These are phyloP conservation scores for Bondarzewia mesenterica DNA, from an alignment of 1,284 basidiomycete genomes.

Conservation along the genomic window DNA sequence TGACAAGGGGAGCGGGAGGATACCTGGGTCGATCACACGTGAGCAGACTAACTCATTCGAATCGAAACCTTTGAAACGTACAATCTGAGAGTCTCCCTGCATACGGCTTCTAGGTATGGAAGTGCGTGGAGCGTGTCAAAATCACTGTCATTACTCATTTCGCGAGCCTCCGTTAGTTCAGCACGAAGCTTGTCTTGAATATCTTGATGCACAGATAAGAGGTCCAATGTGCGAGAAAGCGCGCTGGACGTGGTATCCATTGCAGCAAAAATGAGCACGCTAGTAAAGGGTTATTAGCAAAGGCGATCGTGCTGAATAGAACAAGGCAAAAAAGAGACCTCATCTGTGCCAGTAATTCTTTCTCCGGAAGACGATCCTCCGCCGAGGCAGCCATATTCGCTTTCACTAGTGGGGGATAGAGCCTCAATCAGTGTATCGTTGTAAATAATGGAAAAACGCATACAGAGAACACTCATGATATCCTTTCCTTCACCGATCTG, in stretches of 20 bases:
- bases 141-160: neutral
- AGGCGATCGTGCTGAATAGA: neutral
- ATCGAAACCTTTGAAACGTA: neutral
- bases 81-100: conserved; percentile 1
- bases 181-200: conserved; percentile 3
- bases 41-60: neutral
- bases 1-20: neutral
- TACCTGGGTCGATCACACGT: neutral
- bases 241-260: conserved; percentile 30
- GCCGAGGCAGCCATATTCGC: conserved; percentile 3
- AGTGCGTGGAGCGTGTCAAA: neutral
- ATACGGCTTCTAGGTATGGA: conserved; percentile 5
- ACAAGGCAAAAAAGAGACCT: neutral
- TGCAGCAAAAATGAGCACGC: conserved; percentile 26
- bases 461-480: conserved; percentile 36
- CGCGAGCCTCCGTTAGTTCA: neutral
- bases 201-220: conserved; percentile 24
- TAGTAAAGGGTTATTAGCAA: neutral
- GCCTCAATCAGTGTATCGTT: neutral
- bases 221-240: conserved; percentile 27
- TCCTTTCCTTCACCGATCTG: conserved; percentile 32
- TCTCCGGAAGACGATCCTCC: conserved; percentile 2
- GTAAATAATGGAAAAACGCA: conserved; percentile 8
- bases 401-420: neutral
- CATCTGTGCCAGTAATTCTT: conserved; percentile 5